These are phyloP conservation scores for Phaffomyces thermotolerans DNA, from an alignment of 805 yeast genomes.

Conservation along the genomic window DNA sequence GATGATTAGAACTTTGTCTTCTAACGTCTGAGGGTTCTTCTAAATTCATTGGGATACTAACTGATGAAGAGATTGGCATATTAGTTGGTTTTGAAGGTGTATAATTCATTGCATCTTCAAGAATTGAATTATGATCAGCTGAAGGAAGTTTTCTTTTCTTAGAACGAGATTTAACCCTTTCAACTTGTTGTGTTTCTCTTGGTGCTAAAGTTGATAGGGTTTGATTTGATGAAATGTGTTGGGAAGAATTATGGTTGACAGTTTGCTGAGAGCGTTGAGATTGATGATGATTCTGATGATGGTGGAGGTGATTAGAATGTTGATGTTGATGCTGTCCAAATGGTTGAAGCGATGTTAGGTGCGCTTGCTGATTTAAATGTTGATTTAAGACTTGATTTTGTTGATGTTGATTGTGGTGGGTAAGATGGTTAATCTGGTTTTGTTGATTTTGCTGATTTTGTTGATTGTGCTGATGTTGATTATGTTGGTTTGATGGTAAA, in stretches of 20 bases:
- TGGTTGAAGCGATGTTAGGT: conserved; percentile 2
- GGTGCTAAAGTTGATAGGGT: conserved; percentile 3
- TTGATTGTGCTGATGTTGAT: neutral
- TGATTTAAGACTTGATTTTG: conserved; percentile 4
- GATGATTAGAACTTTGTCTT: too few species aligned
- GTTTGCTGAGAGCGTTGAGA: conserved; percentile 2
- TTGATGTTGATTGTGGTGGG: neutral
- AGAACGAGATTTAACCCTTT: too few species aligned
- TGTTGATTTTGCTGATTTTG: too few species aligned
- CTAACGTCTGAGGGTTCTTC: too few species aligned
- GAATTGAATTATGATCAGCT: conserved; percentile 12
- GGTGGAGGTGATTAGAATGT: conserved; percentile 2
- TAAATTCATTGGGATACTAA: conserved; percentile 2
- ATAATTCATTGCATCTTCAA: conserved; percentile 14
- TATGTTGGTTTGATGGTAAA: conserved; percentile 8
- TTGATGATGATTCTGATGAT: conserved; percentile 5
- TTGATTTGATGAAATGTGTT: too few species aligned
- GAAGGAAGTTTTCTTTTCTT: too few species aligned
- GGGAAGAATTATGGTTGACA: neutral
- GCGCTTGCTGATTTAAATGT: conserved; percentile 6
- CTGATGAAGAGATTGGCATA: conserved; percentile 5
- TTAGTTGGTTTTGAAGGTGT: neutral
- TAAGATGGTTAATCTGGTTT: too few species aligned
- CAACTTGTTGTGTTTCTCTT: neutral
- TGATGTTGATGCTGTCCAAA: conserved; percentile 4